phyloP scores from a whole-genome alignment of 345 rosid species.

The Noccaea caerulescens region DNA sequence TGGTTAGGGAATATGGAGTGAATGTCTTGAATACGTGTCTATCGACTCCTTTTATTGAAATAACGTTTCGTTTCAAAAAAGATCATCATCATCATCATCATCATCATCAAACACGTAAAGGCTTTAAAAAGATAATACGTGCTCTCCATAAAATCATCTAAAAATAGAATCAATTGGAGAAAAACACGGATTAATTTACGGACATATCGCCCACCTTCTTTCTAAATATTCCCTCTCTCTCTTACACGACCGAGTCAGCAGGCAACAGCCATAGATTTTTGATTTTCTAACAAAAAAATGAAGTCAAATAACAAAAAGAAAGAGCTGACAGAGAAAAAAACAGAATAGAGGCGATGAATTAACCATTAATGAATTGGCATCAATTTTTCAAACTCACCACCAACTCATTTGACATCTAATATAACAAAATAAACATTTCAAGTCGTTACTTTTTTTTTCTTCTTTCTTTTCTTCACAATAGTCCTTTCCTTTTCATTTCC shows the following conservation, averaged over 20 bases:
- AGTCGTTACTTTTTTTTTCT: neutral
- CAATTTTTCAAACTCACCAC: conserved; percentile 30
- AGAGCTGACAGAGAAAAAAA: conserved; percentile 7
- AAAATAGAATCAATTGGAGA: conserved; percentile 25
- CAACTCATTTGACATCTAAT: conserved; percentile 41
- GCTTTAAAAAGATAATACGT: conserved; percentile 30
- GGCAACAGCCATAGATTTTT: conserved; percentile 22
- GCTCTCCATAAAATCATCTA: conserved; percentile 39
- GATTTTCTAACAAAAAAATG: neutral
- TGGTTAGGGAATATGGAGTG: conserved; percentile 3
- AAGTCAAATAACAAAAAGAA: neutral
- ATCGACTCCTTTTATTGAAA: conserved; percentile 5
- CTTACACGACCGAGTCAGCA: conserved; percentile 42
- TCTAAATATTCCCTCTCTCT: conserved; percentile 20
- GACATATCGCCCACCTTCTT: conserved; percentile 45
- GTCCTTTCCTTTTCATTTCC: conserved; percentile 14
- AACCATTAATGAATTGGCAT: conserved; percentile 33
- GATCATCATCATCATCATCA: conserved; percentile 2
- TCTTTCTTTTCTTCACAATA: conserved; percentile 8
- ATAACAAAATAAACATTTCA: conserved; percentile 31
- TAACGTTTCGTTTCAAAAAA: neutral
- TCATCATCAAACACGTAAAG: neutral
- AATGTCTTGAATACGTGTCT: conserved; percentile 29
- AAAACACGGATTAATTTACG: conserved; percentile 36
- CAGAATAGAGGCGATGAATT: conserved; percentile 22